Conservation (phyloP, 2,329 filamentous ascomycete genomes). For the Botrytis deweyae region DNA sequence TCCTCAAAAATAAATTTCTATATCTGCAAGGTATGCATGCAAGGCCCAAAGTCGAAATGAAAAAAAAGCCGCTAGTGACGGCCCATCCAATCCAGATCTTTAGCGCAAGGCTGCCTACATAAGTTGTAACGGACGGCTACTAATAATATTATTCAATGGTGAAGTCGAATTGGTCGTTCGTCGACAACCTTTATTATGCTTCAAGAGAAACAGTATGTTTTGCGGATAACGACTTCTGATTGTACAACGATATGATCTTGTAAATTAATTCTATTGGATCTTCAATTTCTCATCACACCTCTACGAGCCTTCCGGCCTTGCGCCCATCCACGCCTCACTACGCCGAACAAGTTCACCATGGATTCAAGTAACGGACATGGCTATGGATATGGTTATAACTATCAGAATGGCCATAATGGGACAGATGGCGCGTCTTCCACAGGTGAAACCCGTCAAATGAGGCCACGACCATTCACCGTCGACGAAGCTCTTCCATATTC, state of each 20-base stretch:
- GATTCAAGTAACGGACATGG: slow-evolving; percentile 8
- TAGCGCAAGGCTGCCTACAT: slow-evolving; percentile 27
- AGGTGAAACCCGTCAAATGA: slow-evolving; percentile 3
- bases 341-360: slow-evolving; percentile 7
- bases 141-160: slow-evolving; percentile 13
- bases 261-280: background rate
- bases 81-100: slow-evolving; percentile 8
- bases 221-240: background rate
- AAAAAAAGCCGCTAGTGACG: slow-evolving; percentile 11
- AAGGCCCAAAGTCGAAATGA: background rate
- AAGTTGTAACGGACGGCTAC: background rate
- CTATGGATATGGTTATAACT: slow-evolving; percentile 8
- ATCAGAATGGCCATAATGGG: slow-evolving; percentile 11
- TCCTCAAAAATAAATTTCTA: slow-evolving; percentile 15
- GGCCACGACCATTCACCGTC: slow-evolving; percentile 56
- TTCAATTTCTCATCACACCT: background rate
- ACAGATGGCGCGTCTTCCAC: background rate
- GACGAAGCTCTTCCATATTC: slow-evolving; percentile 80
- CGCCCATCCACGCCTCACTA: background rate
- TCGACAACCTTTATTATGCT: background rate
- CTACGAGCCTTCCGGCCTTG: slow-evolving; percentile 9
- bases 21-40: background rate
- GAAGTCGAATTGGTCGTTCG: background rate
- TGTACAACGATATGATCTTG: slow-evolving; percentile 4
- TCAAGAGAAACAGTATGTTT: background rate